Evolutionary conservation across 169 alveolate species (phyloP).

Genomic region (Amoebophrya sp.): DNA sequence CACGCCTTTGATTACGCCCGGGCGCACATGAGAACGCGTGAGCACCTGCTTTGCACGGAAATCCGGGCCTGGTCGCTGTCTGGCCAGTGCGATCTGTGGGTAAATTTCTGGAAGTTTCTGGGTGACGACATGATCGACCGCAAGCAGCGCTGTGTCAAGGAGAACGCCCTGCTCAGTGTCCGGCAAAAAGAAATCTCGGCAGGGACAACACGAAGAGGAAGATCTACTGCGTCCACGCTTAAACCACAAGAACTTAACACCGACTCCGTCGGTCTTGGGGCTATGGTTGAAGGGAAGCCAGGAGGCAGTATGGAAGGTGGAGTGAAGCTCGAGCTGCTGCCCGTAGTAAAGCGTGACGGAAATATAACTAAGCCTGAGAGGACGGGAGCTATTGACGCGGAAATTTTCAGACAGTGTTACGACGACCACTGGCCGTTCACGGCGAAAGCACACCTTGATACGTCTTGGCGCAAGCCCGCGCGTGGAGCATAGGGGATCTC

Average conservation of each 20-base stretch:
- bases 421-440: constrained; percentile 39
- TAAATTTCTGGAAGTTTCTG: neutral
- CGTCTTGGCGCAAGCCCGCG: constrained; percentile 23
- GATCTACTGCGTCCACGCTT: neutral
- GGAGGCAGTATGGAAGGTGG: neutral
- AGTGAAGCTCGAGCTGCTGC: neutral
- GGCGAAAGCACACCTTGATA: constrained; percentile 29
- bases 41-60: constrained; percentile 53
- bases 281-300: too few relatives aligned
- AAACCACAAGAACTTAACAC: too few relatives aligned
- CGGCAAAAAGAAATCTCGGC: neutral
- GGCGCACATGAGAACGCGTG: constrained; percentile 49
- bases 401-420: neutral
- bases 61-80: constrained; percentile 52
- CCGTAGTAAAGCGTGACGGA: neutral
- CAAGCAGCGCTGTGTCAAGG: constrained; percentile 34
- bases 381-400: neutral
- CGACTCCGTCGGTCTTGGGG: too few relatives aligned
- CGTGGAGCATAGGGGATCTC: neutral
- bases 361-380: neutral
- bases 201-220: neutral
- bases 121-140: constrained; percentile 32
- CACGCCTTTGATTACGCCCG: constrained; percentile 59
- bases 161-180: constrained; percentile 7
- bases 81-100: constrained; percentile 49